Conservation (phyloP, 208 protist species). For the Kentomonas sorsogonicus region DNA sequence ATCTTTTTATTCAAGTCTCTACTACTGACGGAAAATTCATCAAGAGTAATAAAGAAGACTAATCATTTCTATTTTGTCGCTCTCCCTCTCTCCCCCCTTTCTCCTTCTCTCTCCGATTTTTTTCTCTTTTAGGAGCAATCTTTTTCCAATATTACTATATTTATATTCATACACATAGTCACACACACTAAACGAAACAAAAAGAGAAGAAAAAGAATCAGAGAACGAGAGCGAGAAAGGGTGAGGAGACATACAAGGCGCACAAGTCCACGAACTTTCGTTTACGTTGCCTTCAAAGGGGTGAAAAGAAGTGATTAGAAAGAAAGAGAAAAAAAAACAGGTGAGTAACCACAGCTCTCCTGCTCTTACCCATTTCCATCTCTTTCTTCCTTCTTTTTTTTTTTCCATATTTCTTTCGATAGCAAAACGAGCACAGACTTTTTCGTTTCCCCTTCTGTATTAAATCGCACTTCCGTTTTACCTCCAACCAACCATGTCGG, state of each 20-base stretch:
- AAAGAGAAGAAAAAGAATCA: conserved; percentile 9
- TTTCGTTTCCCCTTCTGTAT: conserved; percentile 11
- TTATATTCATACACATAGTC: conserved; percentile 1
- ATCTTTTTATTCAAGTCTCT: not conserved
- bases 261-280: not conserved
- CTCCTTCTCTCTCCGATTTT: not conserved
- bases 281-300: not conserved
- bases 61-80: not conserved
- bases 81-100: not conserved
- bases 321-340: not conserved
- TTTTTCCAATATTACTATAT: not conserved
- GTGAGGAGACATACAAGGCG: not conserved
- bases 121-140: not conserved
- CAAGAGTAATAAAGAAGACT: not conserved
- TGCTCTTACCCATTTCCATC: not conserved
- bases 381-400: conserved; percentile 12
- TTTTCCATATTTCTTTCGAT: not conserved
- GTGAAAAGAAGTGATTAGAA: not conserved
- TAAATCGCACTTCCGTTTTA: not conserved
- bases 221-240: not conserved
- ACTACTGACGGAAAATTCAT: not conserved
- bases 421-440: not conserved
- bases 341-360: conserved; percentile 6
- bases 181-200: no score
- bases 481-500: conserved; percentile 1